These are phyloP conservation scores for Cyberlindnera veronae DNA, from an alignment of 805 yeast species.

Conservation along the genomic window DNA sequence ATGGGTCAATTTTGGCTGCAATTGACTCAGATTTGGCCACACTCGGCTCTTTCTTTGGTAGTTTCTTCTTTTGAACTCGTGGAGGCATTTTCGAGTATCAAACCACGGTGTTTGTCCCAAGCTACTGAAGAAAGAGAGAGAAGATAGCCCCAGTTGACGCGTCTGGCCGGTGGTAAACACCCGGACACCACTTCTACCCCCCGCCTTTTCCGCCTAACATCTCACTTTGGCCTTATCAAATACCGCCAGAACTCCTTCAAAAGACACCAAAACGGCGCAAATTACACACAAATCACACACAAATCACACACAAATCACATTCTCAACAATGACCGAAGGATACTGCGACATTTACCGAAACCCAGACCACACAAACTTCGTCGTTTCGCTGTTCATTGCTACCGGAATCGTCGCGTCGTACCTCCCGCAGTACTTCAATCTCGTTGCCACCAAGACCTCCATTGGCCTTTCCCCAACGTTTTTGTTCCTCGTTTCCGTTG, in stretches of 20 bases:
- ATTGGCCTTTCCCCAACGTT: slow-evolving; percentile 78
- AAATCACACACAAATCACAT: no score
- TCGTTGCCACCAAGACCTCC: slow-evolving; percentile 54
- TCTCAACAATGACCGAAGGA: no score
- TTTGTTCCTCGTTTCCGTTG: slow-evolving; percentile 63
- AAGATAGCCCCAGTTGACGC: no score
- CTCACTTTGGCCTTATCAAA: background rate
- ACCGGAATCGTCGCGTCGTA: slow-evolving; percentile 69
- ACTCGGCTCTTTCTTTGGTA: background rate
- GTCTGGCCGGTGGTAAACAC: background rate
- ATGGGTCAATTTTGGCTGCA: slow-evolving; percentile 4
- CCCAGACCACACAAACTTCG: slow-evolving; percentile 49
- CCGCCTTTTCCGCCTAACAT: background rate
- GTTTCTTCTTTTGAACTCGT: slow-evolving; percentile 5
- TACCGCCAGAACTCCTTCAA: background rate
- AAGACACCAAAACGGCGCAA: background rate
- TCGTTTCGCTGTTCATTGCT: slow-evolving; percentile 50
- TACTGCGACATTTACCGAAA: slow-evolving; percentile 24
- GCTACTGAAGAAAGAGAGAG: no score
- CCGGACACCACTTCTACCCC: background rate
- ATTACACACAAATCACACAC: background rate
- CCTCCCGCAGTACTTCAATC: slow-evolving; percentile 68
- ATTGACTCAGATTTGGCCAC: background rate
- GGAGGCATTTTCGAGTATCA: slow-evolving; percentile 5
- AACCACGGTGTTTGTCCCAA: no score